Conservation (phyloP, 2,329 filamentous ascomycete genomes). For the Stromatinia cepivora region DNA sequence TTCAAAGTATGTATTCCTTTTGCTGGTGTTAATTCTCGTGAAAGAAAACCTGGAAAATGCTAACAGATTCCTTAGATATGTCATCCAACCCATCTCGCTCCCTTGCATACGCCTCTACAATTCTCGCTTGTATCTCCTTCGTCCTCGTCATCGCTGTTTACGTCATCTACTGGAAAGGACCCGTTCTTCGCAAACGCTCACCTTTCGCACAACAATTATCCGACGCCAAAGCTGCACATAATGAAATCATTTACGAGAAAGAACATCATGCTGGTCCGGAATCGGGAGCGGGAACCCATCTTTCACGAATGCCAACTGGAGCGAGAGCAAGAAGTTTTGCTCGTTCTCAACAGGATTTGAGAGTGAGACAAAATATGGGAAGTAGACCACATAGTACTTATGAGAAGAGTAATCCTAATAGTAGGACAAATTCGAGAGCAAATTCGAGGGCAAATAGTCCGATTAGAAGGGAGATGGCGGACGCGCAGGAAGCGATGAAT, state of each 20-base stretch:
- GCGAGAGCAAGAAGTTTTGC: slow-evolving; percentile 32
- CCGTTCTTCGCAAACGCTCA: slow-evolving; percentile 58
- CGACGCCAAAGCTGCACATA: slow-evolving; percentile 30
- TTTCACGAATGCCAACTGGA: slow-evolving; percentile 27
- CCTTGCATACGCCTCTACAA: slow-evolving; percentile 61
- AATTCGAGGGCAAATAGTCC: slow-evolving; percentile 24
- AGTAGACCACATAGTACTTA: slow-evolving; percentile 21
- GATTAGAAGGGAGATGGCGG: not conserved
- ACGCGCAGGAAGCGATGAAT: slow-evolving; percentile 5
- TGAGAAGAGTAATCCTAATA: slow-evolving; percentile 7
- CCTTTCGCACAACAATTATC: slow-evolving; percentile 65
- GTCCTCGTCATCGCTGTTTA: slow-evolving; percentile 64
- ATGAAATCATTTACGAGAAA: not conserved
- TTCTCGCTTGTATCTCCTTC: slow-evolving; percentile 61
- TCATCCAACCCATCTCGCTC: slow-evolving; percentile 53
- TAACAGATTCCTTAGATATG: slow-evolving; percentile 27
- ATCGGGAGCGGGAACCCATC: not conserved
- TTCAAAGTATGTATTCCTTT: slow-evolving; percentile 45
- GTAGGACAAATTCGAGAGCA: slow-evolving; percentile 9
- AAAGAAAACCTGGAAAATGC: not conserved
- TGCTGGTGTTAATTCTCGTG: not conserved
- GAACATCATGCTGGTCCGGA: not conserved
- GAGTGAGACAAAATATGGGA: slow-evolving; percentile 32
- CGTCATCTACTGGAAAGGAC: slow-evolving; percentile 66
- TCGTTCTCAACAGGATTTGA: slow-evolving; percentile 32